Conservation (phyloP, 148 eudicot species). For the Bassia scoparia region DNA sequence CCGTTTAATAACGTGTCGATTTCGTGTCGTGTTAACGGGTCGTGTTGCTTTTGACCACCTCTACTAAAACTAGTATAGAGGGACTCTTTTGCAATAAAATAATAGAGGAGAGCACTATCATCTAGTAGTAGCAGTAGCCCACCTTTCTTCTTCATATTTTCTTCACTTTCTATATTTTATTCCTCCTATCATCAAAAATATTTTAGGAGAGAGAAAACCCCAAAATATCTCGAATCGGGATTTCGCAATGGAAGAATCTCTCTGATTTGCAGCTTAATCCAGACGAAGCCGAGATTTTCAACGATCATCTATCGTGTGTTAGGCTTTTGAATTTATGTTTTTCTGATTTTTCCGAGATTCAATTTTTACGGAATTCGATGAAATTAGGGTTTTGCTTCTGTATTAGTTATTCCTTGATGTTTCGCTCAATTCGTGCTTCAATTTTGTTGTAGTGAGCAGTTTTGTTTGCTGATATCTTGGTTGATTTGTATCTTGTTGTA, state of each 20-base stretch:
- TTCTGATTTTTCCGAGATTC: slow-evolving; percentile 7
- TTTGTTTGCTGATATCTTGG: slow-evolving; percentile 10
- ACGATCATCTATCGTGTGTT: slow-evolving; percentile 25
- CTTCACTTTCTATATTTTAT: not conserved
- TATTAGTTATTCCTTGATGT: slow-evolving; percentile 17
- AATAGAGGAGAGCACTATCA: not conserved
- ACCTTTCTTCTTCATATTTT: not conserved
- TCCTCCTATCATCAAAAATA: not conserved
- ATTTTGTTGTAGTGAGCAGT: slow-evolving; percentile 15
- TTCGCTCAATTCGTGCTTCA: slow-evolving; percentile 8
- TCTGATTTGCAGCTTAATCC: not conserved
- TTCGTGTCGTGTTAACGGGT: too few species aligned
- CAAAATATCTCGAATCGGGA: not conserved
- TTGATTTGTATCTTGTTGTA: slow-evolving; percentile 32
- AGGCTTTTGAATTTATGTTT: slow-evolving; percentile 13
- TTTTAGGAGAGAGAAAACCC: not conserved
- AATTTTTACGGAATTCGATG: slow-evolving; percentile 9
- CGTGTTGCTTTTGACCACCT: too few species aligned
- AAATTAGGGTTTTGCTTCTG: slow-evolving; percentile 21
- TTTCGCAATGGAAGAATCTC: not conserved
- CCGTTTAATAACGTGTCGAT: too few species aligned
- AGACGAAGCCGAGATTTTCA: slow-evolving; percentile 18
- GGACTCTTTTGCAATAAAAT: too few species aligned
- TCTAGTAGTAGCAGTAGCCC: not conserved
- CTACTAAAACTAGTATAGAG: too few species aligned